Evolutionary conservation across 768 basidiomycete genomes (phyloP), one percentile per base, ranked within the genome.

Genomic region (Boletus coccyginus): DNA sequence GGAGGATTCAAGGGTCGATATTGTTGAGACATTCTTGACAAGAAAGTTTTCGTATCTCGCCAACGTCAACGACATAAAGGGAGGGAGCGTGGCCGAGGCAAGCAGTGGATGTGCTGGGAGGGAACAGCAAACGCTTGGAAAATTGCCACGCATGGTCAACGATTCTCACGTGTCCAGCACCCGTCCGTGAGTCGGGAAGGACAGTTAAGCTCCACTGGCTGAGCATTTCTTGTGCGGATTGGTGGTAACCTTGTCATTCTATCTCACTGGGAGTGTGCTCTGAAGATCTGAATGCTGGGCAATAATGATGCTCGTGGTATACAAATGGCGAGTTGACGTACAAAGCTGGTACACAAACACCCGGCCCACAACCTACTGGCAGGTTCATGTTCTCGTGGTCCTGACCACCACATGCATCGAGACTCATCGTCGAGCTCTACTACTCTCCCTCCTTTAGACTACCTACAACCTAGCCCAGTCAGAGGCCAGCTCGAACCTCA

Each of bases 1-100:
- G 29, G 89, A 85, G 17, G 90, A 92, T 73, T 98, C 96, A 62
- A 98, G 74, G n/a, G 86, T 83, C 19, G 89, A 86, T 49, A 98
- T 90, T 21, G 90, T 86, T 2, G 87, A 85, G 24, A 90, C 85
- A 74, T 98, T 97, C 53, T 86, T 81, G 55, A 97, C 75, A 57
- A 97, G 79, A 66, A 94, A 90, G 29, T 81, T 73, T 68, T 95
- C 93, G 73, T 96, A 96, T 70, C 77, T 84, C 58, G 82, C 83
- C 63, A 87, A 65, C 40, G 82, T 77, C 47, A 81, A 78, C 61
- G 86, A 77, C 87, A 90, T 90, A 46, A 47, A 46, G 50, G 50
- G 47, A 44, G 39, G 45, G 31, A 43, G 16, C 50, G 21, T 19
- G 50, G 27, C 17, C 50, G 21, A 24, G 50, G 27, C 17, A 27